Percentiles rank a stretch among this genome's conserved stretches.
Conservation (phyloP, 1,284 basidiomycete genomes). For the Cutaneotrichosporon sp. region DNA sequence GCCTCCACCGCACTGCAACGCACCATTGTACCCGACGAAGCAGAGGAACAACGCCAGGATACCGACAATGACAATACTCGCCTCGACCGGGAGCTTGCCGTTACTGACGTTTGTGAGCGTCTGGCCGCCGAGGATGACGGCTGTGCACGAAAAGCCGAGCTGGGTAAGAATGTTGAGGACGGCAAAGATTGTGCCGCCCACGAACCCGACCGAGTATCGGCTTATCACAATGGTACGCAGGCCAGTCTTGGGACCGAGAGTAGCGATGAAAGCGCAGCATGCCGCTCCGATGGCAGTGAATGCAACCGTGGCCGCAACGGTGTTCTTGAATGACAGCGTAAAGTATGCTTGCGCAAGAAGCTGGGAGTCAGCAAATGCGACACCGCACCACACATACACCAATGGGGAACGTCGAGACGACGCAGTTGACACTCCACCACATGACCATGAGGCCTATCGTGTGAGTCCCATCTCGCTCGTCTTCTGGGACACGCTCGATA, state of each 20-base stretch:
- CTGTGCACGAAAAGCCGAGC: constrained; percentile 43
- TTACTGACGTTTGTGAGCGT: constrained; percentile 47
- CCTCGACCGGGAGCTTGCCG: constrained; percentile 43
- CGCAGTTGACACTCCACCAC: constrained; percentile 40
- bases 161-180: constrained; percentile 58
- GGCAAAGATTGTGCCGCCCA: constrained; percentile 57
- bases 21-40: constrained; percentile 48
- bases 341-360: constrained; percentile 55
- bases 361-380: constrained; percentile 15
- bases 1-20: not conserved
- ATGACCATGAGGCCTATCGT: constrained; percentile 28
- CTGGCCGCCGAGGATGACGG: constrained; percentile 49
- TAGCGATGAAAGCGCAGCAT: constrained; percentile 55
- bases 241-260: constrained; percentile 59
- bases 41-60: constrained; percentile 44
- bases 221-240: constrained; percentile 57
- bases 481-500: constrained; percentile 33
- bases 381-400: constrained; percentile 40
- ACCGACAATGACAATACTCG: constrained; percentile 49
- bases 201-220: constrained; percentile 53
- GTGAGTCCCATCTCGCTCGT: constrained; percentile 23
- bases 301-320: constrained; percentile 42
- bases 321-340: constrained; percentile 53
- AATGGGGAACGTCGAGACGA: constrained; percentile 57
- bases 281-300: constrained; percentile 45